A percentile compares a stretch with the other conserved stretches of the same genome.
Evolutionary conservation across 257 asterid species (phyloP).

Genomic region (Galeopsis tetrahit): DNA sequence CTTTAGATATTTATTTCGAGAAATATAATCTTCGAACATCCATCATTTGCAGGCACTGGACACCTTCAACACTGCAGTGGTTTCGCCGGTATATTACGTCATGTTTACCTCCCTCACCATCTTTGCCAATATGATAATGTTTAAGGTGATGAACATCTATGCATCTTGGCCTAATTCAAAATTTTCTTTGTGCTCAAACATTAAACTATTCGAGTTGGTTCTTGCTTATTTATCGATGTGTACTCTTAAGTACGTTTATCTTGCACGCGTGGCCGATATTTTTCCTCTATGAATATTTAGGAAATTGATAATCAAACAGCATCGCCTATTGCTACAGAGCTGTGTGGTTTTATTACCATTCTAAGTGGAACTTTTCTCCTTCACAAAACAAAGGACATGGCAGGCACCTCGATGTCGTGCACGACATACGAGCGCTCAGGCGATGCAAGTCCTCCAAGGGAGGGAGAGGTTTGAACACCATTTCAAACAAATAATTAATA

Average conservation of each 20-base stretch:
- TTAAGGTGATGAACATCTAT: constrained; percentile 2
- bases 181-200: background rate
- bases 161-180: background rate
- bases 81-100: background rate
- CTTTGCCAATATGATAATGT: background rate
- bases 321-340: background rate
- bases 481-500: background rate
- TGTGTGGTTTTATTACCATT: constrained; percentile 6
- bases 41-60: background rate
- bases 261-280: no score
- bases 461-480: background rate
- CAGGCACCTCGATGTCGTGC: background rate
- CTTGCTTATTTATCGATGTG: background rate
- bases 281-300: background rate
- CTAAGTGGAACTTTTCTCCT: constrained; percentile 8
- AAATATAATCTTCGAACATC: background rate
- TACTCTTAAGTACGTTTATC: background rate
- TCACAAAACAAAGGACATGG: constrained; percentile 1
- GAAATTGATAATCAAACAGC: background rate
- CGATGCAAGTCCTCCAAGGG: background rate
- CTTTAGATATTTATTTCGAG: background rate
- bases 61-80: constrained; percentile 4
- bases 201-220: background rate
- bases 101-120: constrained; percentile 14
- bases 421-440: background rate